Percentiles rank a stretch among this genome's conserved stretches.
These are phyloP conservation scores for Seminavis robusta DNA, from an alignment of 108 stramenopile species.

Conservation along the genomic window DNA sequence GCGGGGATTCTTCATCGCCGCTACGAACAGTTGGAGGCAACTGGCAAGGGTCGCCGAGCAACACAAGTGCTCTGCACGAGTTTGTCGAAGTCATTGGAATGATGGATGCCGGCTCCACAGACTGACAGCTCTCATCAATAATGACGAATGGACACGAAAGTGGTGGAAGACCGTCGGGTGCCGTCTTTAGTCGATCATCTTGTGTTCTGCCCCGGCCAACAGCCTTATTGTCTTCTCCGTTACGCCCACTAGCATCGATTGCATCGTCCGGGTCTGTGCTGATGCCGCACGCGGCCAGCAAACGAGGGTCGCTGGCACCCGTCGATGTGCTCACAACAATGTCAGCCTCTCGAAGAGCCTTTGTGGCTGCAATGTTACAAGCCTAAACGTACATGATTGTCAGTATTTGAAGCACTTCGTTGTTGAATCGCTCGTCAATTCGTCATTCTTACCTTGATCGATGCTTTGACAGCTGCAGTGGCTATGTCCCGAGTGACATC, in stretches of 20 bases:
- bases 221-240: not conserved
- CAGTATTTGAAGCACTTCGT: not conserved
- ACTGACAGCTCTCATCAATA: slow-evolving; percentile 92
- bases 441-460: slow-evolving; percentile 49
- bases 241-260: slow-evolving; percentile 12
- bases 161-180: slow-evolving; percentile 77
- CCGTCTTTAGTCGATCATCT: slow-evolving; percentile 23
- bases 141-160: slow-evolving; percentile 82
- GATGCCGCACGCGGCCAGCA: slow-evolving; percentile 88
- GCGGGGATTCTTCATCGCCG: slow-evolving; percentile 42
- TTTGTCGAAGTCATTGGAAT: slow-evolving; percentile 80
- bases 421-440: not conserved
- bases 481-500: slow-evolving; percentile 69
- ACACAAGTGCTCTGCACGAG: slow-evolving; percentile 69
- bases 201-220: slow-evolving; percentile 18
- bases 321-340: slow-evolving; percentile 95
- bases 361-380: slow-evolving; percentile 75
- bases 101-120: slow-evolving; percentile 89
- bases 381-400: slow-evolving; percentile 12
- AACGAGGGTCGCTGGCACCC: slow-evolving; percentile 93
- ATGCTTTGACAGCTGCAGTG: slow-evolving; percentile 77
- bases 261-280: slow-evolving; percentile 41
- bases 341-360: slow-evolving; percentile 93
- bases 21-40: slow-evolving; percentile 82
- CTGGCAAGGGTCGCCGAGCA: slow-evolving; percentile 91